Conservation (phyloP, 2,329 filamentous ascomycete species). For the Colletotrichum theobromicola region DNA sequence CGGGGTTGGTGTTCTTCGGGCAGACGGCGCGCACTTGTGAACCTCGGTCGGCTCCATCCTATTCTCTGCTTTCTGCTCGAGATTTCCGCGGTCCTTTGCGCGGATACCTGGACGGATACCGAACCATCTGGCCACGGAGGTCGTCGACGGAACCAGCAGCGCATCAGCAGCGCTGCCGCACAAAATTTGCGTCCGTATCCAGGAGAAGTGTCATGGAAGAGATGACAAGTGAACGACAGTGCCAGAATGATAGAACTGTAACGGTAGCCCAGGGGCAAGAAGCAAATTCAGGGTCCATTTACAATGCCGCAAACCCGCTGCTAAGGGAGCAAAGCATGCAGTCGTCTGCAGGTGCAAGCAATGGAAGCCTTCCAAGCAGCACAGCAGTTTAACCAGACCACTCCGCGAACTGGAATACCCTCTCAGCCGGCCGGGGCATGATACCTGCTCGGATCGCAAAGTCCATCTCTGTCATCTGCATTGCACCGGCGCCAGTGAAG, state of each 20-base stretch:
- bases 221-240: background rate
- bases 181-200: background rate
- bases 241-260: background rate
- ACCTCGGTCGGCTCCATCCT: background rate
- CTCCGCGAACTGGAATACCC: background rate
- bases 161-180: background rate
- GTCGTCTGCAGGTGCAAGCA: background rate
- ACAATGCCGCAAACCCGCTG: slow-evolving; percentile 13
- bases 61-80: background rate
- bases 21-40: background rate
- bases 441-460: background rate
- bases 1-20: background rate
- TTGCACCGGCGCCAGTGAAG: background rate
- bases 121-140: background rate
- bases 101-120: background rate
- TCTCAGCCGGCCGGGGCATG: too few species aligned
- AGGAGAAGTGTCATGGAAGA: background rate
- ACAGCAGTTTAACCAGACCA: background rate
- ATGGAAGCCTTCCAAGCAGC: background rate
- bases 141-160: background rate
- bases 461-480: background rate
- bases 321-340: background rate
- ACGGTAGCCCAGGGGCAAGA: background rate
- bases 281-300: slow-evolving; percentile 14
- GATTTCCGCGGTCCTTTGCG: background rate